Percentiles rank a stretch among this genome's conserved stretches.
Conservation (phyloP, 169 alveolate species). For the Amoebophrya sp. region DNA sequence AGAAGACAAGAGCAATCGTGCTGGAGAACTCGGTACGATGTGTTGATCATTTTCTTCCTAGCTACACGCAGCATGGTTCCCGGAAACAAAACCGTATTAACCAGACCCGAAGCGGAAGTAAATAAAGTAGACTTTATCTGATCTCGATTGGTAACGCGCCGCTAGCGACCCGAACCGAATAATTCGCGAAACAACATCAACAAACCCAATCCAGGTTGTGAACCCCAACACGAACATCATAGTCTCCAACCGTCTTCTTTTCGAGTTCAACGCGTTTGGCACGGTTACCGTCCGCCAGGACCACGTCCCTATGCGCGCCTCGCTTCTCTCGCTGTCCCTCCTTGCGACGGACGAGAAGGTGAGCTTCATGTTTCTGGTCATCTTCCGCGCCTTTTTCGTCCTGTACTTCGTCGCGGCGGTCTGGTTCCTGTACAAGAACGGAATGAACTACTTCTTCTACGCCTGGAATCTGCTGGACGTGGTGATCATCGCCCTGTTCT, state of each 20-base stretch:
- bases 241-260: neutral
- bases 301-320: neutral
- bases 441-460: neutral
- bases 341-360: neutral
- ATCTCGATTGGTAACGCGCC: too few species aligned
- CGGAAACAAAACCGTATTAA: too few species aligned
- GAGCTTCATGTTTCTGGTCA: neutral
- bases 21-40: neutral
- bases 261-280: neutral
- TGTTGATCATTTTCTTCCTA: too few species aligned
- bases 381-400: neutral
- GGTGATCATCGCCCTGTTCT: neutral
- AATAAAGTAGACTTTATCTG: too few species aligned
- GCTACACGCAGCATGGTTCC: too few species aligned
- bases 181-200: too few species aligned
- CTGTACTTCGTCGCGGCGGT: neutral
- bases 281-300: neutral
- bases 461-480: neutral
- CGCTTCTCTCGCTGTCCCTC: neutral
- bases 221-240: constrained; percentile 3
- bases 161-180: too few species aligned
- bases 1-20: neutral
- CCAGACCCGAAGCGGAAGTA: too few species aligned
- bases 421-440: neutral
- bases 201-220: too few species aligned